These are phyloP conservation scores for Teratosphaeriaceae sp. DNA, from an alignment of 2,329 filamentous ascomycete species.

Conservation along the genomic window DNA sequence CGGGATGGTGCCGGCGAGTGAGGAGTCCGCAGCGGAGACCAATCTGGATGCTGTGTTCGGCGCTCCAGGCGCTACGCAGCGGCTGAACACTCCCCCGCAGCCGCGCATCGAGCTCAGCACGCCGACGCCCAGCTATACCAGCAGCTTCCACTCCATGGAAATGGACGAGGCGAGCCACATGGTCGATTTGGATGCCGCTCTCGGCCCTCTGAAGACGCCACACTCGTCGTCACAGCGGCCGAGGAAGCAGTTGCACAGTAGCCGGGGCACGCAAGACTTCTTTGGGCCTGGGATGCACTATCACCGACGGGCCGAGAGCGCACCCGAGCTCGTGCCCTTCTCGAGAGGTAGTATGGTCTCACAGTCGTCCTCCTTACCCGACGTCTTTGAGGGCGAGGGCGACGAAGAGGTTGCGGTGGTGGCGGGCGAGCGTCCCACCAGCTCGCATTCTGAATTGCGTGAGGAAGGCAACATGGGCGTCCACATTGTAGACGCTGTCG, in stretches of 20 bases:
- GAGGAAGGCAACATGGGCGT: conserved; percentile 22
- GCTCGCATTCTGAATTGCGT: conserved; percentile 5
- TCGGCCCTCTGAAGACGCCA: conserved; percentile 87
- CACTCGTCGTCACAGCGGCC: conserved; percentile 59
- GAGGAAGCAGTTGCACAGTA: conserved; percentile 69
- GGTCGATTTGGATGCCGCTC: conserved; percentile 88
- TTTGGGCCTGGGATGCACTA: conserved; percentile 65
- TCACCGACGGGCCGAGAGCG: conserved; percentile 72
- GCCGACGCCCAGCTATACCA: conserved; percentile 12
- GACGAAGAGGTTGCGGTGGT: conserved; percentile 47
- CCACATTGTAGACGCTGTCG: conserved; percentile 25
- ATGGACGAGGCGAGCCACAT: conserved; percentile 66
- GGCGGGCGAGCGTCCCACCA: not conserved
- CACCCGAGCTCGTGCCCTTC: conserved; percentile 67
- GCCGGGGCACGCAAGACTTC: conserved; percentile 63
- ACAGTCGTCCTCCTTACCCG: conserved; percentile 63
- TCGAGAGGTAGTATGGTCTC: conserved; percentile 21
- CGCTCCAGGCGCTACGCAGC: conserved; percentile 1
- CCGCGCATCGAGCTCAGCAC: conserved; percentile 10
- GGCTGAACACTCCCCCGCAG: conserved; percentile 13
- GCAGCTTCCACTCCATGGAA: conserved; percentile 9
- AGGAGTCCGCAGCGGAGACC: conserved; percentile 21
- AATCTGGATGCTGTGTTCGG: conserved; percentile 28
- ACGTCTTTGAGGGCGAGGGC: conserved; percentile 82
- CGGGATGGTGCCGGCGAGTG: conserved; percentile 5